phyloP scores from a whole-genome alignment of 208 protist species.

The Trypanosoma caninum region DNA sequence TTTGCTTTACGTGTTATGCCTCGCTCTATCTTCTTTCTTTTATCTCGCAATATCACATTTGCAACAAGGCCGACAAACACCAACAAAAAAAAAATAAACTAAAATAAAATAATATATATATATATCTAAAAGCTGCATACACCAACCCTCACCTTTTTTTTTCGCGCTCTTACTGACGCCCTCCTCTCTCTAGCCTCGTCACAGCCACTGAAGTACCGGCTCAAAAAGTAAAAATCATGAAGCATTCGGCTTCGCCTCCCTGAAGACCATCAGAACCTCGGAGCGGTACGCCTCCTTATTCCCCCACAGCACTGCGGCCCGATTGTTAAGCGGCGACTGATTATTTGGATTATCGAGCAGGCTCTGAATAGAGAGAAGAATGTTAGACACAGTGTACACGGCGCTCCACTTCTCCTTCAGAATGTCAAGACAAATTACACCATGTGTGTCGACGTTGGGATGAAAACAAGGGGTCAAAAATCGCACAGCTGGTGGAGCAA shows the following conservation, averaged over 20 bases:
- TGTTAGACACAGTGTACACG: slow-evolving; percentile 91
- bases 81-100: neutral
- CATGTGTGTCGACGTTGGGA: slow-evolving; percentile 93
- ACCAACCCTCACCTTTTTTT: no score
- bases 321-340: slow-evolving; percentile 93
- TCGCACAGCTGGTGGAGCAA: slow-evolving; percentile 87
- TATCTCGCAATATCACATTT: no score
- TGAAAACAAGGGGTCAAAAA: slow-evolving; percentile 96
- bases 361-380: slow-evolving; percentile 95
- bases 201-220: neutral
- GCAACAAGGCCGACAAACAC: no score
- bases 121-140: no score
- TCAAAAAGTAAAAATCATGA: neutral
- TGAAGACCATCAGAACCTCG: slow-evolving; percentile 57
- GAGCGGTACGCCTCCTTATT: slow-evolving; percentile 64
- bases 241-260: slow-evolving; percentile 8
- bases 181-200: neutral
- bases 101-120: no score
- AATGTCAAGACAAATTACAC: slow-evolving; percentile 97
- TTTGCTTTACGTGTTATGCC: no score
- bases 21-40: no score
- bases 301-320: slow-evolving; percentile 91
- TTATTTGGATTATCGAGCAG: slow-evolving; percentile 96
- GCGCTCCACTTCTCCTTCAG: slow-evolving; percentile 97
- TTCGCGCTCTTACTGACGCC: no score